Evolutionary conservation across 441 rosid species (phyloP), one percentile per base, ranked within the genome.

Genomic region (Populus tomentosa): DNA sequence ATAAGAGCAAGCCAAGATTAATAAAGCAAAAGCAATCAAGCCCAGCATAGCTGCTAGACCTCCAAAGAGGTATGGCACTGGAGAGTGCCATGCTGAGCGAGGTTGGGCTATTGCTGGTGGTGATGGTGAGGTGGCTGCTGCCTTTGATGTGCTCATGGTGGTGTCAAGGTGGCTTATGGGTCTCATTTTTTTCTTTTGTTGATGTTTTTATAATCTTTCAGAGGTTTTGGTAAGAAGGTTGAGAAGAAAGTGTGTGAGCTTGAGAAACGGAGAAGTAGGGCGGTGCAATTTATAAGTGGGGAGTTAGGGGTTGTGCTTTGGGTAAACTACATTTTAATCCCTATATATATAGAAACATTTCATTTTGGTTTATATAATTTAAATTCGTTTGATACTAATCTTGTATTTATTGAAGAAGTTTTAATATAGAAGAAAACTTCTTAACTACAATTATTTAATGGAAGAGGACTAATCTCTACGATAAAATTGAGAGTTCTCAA

Each of bases 21-120:
- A 67, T 21, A 95, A 88, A 50, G 99, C 97, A 77, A 93, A 90
- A 67, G 98, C 96, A 24, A 93, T 91, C 75, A 95, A 86, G 23
- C 97, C 97, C 70, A 95, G 79, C 97, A 94, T 95, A 10, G 98
- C 99, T 0, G 98, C 99, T 76, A 95, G 77, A 9, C 99, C 99
- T 8, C 99, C 98, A 61, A 95, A 95, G 65, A 95, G 88, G 78
- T 94, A 94, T 0, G 99, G 99, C 70, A 95, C 89, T 0, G 98
- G 98, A 9, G 99, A 94, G 87, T 95, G 98, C 97, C 97, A 91
- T n/a, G n/a, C n/a, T n/a, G n/a, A n/a, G n/a, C n/a, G n/a, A n/a
- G n/a, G n/a, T n/a, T n/a, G n/a, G n/a, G n/a, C n/a, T n/a, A n/a
- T n/a, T 38, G 97, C 86, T 0, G 94, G 88, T 0, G 28, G 28